Evolutionary conservation across 257 asterid species (phyloP), one percentile per base, ranked within the genome.

Genomic region (Fraxinus americana): DNA sequence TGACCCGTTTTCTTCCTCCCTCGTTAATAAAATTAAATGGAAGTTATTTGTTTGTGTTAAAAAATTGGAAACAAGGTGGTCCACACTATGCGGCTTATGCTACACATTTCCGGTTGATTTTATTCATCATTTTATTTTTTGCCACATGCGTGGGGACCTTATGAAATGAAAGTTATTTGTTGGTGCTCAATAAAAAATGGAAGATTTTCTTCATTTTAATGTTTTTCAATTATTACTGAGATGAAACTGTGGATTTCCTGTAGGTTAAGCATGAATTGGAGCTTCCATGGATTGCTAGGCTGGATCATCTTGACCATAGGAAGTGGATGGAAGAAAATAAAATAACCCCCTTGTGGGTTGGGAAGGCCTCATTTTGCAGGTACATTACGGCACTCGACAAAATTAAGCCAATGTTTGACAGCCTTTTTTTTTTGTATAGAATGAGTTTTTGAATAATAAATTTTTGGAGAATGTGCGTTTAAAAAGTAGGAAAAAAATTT

Each of bases 291-390:
- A 38, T 68, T 41, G 84, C 90, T 80, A 87, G 94, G 4, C 71
- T 89, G 32, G 94, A 91, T 79, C 92, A 83, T 35, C 89, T 87
- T 67, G 87, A 87, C 57, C 90, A 89, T 14, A 83, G 94, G 70
- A 80, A 80, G 66, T 91, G 94, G 91, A 91, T 91, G 23, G 97
- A 91, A 83, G 87, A 84, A 71, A 76, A 61, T 66, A 76, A 75
- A 74, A 71, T 14, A 34, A 73, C 78, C 67, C 84, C 85, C 34
- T 69, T 75, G 7, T 79, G 83, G 85, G 38, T 68, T 10, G 91
- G 83, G 52, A 89, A 85, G 74, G 82, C 85, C 32, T 81, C 92
- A 27, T 83, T 75, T 82, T 82, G 79, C 79, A 79, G 89, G 96
- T 90, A 11, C 4, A 39, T 39, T 9, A 9, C 8, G 10, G 45